Percentiles rank a stretch among this genome's conserved stretches.
phyloP scores from a whole-genome alignment of 306 rosid species.

The Sphenostylis stenocarpa region DNA sequence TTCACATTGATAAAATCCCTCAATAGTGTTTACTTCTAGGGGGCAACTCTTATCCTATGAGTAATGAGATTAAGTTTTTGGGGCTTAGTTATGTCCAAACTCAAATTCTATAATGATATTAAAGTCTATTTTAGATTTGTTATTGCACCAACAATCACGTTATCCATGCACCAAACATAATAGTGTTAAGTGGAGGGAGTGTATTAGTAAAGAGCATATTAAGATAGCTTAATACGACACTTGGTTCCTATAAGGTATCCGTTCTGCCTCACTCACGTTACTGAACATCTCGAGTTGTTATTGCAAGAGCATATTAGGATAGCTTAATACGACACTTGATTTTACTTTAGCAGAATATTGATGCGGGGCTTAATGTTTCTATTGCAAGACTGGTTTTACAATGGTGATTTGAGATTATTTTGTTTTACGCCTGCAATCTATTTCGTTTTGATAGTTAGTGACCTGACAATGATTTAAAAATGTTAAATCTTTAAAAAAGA shows the following conservation, averaged over 20 bases:
- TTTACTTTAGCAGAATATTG: conserved; percentile 10
- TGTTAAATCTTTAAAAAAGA: neutral
- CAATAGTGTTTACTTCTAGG: too few species aligned
- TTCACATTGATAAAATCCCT: too few species aligned
- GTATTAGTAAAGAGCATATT: too few species aligned
- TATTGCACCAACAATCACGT: neutral
- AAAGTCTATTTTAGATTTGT: neutral
- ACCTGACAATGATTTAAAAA: neutral
- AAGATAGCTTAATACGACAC: too few species aligned
- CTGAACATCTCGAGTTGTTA: neutral
- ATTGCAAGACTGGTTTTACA: neutral
- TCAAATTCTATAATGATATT: neutral
- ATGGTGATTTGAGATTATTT: conserved; percentile 3
- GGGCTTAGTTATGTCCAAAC: neutral
- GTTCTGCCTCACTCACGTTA: neutral
- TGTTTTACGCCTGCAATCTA: neutral
- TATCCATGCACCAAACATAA: neutral
- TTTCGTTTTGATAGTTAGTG: neutral
- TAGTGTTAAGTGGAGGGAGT: neutral
- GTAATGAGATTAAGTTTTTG: neutral
- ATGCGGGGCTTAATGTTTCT: neutral
- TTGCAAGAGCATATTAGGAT: neutral
- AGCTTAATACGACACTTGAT: neutral
- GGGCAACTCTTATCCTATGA: too few species aligned
- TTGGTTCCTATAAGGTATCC: neutral